Percentiles rank a stretch among this genome's conserved stretches.
phyloP scores from a whole-genome alignment of 2,329 filamentous ascomycete genomes.

The Alternaria arborescens region DNA sequence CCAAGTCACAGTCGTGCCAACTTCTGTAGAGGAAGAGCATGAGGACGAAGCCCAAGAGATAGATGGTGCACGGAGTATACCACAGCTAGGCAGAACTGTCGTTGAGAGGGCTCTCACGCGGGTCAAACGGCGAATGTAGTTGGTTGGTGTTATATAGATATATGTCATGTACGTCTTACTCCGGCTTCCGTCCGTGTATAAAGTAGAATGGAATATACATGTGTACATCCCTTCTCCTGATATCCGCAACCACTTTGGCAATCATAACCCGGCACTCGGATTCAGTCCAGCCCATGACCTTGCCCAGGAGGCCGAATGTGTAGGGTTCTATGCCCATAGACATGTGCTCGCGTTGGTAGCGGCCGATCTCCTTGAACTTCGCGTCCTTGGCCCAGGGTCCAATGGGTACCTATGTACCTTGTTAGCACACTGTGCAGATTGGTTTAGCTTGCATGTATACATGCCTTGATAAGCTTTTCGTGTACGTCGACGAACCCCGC shows the following conservation, averaged over 20 bases:
- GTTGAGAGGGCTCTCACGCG: slow-evolving; percentile 47
- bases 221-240: slow-evolving; percentile 40
- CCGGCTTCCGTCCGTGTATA: slow-evolving; percentile 43
- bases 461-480: slow-evolving; percentile 48
- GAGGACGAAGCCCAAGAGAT: slow-evolving; percentile 22
- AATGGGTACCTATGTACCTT: slow-evolving; percentile 37
- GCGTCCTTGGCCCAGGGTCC: slow-evolving; percentile 58
- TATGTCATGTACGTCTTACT: not conserved
- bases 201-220: slow-evolving; percentile 49
- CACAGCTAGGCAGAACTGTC: slow-evolving; percentile 45
- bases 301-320: slow-evolving; percentile 47
- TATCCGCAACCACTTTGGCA: slow-evolving; percentile 44
- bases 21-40: slow-evolving; percentile 26
- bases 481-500: slow-evolving; percentile 46
- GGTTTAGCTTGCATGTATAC: not conserved
- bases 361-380: slow-evolving; percentile 60
- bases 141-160: slow-evolving; percentile 9
- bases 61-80: slow-evolving; percentile 41
- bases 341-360: slow-evolving; percentile 51
- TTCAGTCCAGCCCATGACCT: slow-evolving; percentile 48
- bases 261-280: slow-evolving; percentile 46
- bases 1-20: slow-evolving; percentile 39
- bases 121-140: slow-evolving; percentile 49
- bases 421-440: slow-evolving; percentile 8
- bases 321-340: slow-evolving; percentile 49